Evolutionary conservation across 306 rosid species (phyloP).

Genomic region (Fragaria nilgerrensis): DNA sequence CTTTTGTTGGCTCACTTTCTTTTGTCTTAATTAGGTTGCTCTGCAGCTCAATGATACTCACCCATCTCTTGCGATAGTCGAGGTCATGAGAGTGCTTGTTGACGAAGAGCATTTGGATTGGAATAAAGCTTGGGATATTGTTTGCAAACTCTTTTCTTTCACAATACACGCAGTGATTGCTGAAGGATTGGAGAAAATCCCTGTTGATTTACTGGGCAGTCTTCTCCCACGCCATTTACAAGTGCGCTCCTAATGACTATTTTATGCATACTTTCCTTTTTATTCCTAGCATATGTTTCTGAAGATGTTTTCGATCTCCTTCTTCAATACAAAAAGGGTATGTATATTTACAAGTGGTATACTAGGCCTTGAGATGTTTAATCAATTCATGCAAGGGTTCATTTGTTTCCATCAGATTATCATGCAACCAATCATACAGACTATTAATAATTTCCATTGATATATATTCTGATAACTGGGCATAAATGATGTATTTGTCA

Average conservation of each 20-base stretch:
- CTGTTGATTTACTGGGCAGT: slow-evolving; percentile 61
- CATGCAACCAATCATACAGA: not conserved
- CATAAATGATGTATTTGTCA: slow-evolving; percentile 5
- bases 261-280: not conserved
- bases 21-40: slow-evolving; percentile 49
- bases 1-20: slow-evolving; percentile 16
- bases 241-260: slow-evolving; percentile 31
- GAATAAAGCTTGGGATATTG: slow-evolving; percentile 61
- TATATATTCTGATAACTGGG: not conserved
- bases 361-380: not conserved
- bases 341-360: not conserved
- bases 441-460: not conserved
- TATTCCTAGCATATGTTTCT: not conserved
- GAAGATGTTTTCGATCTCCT: not conserved
- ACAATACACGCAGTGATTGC: slow-evolving; percentile 67
- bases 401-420: slow-evolving; percentile 10
- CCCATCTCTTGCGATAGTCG: slow-evolving; percentile 68
- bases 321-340: not conserved
- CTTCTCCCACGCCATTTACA: slow-evolving; percentile 80
- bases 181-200: slow-evolving; percentile 67
- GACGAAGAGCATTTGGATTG: slow-evolving; percentile 68
- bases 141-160: slow-evolving; percentile 55
- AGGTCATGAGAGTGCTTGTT: slow-evolving; percentile 64
- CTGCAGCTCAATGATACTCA: slow-evolving; percentile 75
- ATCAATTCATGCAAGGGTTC: not conserved